Conservation (phyloP, 192 early-diverging fungal species). For the Podila verticillata region DNA sequence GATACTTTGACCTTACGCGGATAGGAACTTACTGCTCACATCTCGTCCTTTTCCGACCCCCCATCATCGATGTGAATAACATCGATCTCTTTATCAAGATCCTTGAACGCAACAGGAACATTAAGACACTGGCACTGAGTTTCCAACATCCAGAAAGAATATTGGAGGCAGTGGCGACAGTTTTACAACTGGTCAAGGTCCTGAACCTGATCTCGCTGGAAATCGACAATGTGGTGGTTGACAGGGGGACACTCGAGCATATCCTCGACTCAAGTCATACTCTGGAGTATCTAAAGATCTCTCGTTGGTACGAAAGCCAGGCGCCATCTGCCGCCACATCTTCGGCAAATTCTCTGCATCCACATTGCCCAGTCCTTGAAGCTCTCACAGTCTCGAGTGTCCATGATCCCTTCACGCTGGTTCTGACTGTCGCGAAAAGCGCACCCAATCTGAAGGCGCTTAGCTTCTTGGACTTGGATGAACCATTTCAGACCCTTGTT, state of each 20-base stretch:
- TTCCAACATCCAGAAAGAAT: neutral
- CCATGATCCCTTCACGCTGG: neutral
- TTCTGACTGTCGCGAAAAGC: neutral
- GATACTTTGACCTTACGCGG: neutral
- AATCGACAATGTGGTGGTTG: neutral
- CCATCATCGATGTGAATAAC: neutral
- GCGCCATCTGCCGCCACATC: neutral
- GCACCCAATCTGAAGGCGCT: neutral
- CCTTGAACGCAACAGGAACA: slow-evolving; percentile 6
- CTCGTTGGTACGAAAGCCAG: neutral
- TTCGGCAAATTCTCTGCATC: neutral
- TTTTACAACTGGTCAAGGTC: neutral
- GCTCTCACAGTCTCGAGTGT: neutral
- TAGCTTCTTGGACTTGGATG: neutral
- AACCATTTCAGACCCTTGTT: too few relatives aligned
- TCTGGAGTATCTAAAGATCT: neutral
- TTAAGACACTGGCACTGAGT: slow-evolving; percentile 1
- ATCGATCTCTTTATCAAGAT: neutral
- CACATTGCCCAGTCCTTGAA: neutral
- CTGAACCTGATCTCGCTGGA: neutral
- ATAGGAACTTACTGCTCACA: slow-evolving; percentile 4
- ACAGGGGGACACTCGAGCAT: neutral
- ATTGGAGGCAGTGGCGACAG: neutral
- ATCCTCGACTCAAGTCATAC: neutral
- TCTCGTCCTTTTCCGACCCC: slow-evolving; percentile 2